Evolutionary conservation across 108 stramenopile species (phyloP), one percentile per base, ranked within the genome.

Genomic region (Cyclostephanos invisitatus): DNA sequence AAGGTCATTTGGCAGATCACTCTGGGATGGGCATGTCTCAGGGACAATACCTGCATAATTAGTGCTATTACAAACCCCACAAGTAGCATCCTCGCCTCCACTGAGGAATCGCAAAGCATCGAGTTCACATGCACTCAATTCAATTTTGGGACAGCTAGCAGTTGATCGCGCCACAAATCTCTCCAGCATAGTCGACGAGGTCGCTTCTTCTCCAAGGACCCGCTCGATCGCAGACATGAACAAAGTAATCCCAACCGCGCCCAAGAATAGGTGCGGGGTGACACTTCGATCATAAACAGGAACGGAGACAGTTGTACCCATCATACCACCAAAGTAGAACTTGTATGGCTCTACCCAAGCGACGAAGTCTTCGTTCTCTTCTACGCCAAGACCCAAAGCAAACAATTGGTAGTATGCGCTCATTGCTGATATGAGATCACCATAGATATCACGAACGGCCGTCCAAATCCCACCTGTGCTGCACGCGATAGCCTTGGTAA

Each of bases 321-420:
- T 68, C 18, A 50, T 44, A 24, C 60, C 66, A 24, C 62, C 63
- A 2, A 63, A 61, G 29, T 24, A 28, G 64, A 72, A 85, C 35
- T 44, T 21, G 54, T 89, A 89, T 18, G 85, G 88, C n/a, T 85
- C 80, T 11, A 86, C 86, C 88, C 85, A 89, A 24, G 84, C 78
- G 24, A 53, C 46, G 40, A 86, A 89, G 27, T 86, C 55, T 36
- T 61, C 51, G 47, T 89, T 85, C 9, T 12, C 38, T 2, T 40
- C 84, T 17, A 69, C 73, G 4, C 75, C 72, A n/a, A 89, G 79
- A 22, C 86, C 85, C 50, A 76, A 64, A 22, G 88, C 81, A 62
- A 83, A 86, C 18, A 85, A 59, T 47, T 74, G 68, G 68, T 84
- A 86, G 73, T 89, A 89, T 12, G 68, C 64, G n/a, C 65, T 55